Evolutionary conservation across 441 rosid genomes (phyloP), one percentile per base, ranked within the genome.

Genomic region (Pelargonium hybrid): DNA sequence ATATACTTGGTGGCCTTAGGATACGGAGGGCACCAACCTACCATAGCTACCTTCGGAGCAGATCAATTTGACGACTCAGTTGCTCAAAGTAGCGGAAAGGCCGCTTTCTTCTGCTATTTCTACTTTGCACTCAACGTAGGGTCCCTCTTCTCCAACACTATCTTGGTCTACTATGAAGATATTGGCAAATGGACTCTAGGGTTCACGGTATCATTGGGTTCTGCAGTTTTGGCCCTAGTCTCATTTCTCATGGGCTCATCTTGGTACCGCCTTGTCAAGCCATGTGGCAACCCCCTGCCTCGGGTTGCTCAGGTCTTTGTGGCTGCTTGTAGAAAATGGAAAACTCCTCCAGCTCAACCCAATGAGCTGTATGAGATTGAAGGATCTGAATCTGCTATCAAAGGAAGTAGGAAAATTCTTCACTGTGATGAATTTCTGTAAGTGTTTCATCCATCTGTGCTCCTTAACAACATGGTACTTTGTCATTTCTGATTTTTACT

Each of bases 11-110:
- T 90, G 56, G 99, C 99, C 0, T 80, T 95, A 25, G 99, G 99
- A 67, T 84, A 90, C 64, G 99, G 99, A 2, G 98, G 97, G 18
- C 88, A 92, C 79, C 98, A 95, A 63, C 99, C 99, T 11, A 90
- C 77, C 66, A 89, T 92, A 23, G 98, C 96, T 59, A 92, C 99
- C 2, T 84, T 95, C 11, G 99, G 99, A 29, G 96, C 99, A 2
- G 99, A 95, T 71, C 99, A 95, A 61, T 95, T 90, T 71, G 98
- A 95, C 29, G 97, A 89, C 75, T 90, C 88, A 20, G 87, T 90
- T 75, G 85, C 89, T 10, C 82, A 79, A 69, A 96, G 89, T 85
- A 86, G 85, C 0, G 84, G 78, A 8, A 95, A 95, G 76, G 86
- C 88, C 3, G 81, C 97, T 2, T 95, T 92, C 69, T 95, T 92